phyloP scores from a whole-genome alignment of 129 eudicot species.

The Chrysanthemum makinoi region DNA sequence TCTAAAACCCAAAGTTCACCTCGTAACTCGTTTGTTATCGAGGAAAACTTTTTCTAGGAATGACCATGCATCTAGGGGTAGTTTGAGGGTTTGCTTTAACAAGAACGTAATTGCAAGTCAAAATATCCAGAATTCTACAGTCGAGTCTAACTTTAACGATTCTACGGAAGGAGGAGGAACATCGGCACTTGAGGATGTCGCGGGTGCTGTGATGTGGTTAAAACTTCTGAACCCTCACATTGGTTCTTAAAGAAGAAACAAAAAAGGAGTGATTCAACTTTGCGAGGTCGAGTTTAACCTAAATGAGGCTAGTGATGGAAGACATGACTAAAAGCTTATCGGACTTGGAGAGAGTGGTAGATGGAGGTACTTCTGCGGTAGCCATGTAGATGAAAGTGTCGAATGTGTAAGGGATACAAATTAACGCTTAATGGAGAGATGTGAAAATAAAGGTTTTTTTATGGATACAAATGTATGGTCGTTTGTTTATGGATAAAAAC shows the following conservation, averaged over 20 bases:
- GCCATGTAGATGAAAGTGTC: too few species aligned
- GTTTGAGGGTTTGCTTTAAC: neutral
- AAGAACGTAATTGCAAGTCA: neutral
- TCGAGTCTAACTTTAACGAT: neutral
- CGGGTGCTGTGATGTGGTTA: neutral
- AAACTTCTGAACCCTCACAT: neutral
- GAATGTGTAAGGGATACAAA: too few species aligned
- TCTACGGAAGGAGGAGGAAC: neutral
- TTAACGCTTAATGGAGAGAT: too few species aligned
- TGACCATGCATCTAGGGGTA: neutral
- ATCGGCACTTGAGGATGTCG: neutral
- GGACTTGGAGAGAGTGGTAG: too few species aligned
- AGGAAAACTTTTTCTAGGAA: neutral
- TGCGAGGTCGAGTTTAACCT: neutral
- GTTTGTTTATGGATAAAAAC: too few species aligned
- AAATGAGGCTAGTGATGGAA: neutral
- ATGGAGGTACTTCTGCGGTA: too few species aligned
- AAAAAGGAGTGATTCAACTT: neutral
- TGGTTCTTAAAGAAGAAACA: neutral
- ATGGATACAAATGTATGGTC: too few species aligned
- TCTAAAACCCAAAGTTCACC: neutral
- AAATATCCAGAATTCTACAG: neutral
- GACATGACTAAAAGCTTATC: neutral
- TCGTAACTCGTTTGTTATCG: neutral
- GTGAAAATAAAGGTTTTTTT: too few species aligned